Conservation (phyloP, 805 yeast genomes). For the Saccharomyces eubayanus region DNA sequence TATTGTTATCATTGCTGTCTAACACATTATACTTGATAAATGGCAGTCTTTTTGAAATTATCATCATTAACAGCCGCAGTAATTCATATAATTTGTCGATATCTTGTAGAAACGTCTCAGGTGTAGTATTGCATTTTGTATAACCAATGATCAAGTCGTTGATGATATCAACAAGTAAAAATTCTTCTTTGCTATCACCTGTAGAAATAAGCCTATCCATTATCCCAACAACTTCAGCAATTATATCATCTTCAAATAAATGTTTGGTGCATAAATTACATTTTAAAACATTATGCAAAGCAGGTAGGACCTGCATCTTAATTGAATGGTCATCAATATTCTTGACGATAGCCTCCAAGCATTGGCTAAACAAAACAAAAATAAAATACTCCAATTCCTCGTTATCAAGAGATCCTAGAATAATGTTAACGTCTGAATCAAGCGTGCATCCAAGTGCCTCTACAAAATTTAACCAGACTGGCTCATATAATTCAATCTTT, state of each 20-base stretch:
- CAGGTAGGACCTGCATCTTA: conserved; percentile 36
- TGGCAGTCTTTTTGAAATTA: conserved; percentile 53
- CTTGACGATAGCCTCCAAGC: conserved; percentile 64
- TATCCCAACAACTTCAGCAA: conserved; percentile 66
- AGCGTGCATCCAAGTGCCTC: conserved; percentile 65
- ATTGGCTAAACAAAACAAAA: conserved; percentile 74
- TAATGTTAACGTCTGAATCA: conserved; percentile 39
- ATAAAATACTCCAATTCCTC: conserved; percentile 59
- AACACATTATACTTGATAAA: conserved; percentile 41
- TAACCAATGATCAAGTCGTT: conserved; percentile 44
- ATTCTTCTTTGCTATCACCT: conserved; percentile 43
- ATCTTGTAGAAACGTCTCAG: conserved; percentile 42
- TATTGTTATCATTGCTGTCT: neutral
- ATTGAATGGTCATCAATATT: conserved; percentile 20
- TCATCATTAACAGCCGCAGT: conserved; percentile 57
- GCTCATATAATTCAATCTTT: conserved; percentile 32
- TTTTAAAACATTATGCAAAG: conserved; percentile 49
- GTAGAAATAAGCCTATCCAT: conserved; percentile 63
- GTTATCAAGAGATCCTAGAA: conserved; percentile 39
- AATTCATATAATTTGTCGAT: conserved; percentile 80
- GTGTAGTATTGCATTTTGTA: conserved; percentile 17
- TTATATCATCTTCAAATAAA: conserved; percentile 57
- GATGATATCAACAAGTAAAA: conserved; percentile 46
- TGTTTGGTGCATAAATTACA: conserved; percentile 49
- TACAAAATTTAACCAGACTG: conserved; percentile 67